Evolutionary conservation across 2,329 filamentous ascomycete species (phyloP), one percentile per base, ranked within the genome.

Genomic region (Aspergillus terreus): DNA sequence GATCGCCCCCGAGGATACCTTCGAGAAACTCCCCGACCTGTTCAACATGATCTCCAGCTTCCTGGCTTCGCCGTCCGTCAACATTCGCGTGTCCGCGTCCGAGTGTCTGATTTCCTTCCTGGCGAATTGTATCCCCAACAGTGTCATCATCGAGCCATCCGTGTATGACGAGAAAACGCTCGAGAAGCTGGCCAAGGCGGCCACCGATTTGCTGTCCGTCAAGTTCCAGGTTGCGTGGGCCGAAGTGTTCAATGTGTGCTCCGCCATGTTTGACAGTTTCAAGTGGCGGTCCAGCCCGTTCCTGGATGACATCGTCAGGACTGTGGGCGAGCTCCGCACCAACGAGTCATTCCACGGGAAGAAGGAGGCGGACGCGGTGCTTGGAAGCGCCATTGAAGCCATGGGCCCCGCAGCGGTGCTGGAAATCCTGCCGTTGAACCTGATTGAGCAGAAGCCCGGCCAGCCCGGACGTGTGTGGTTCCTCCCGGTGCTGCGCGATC

Each of bases 211-310:
- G 6, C 78, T 99, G 43, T 92, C 84, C 47, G 85, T 97, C 36
- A 94, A 94, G 65, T 99, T 92, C 66, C 94, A 97, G 73, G 84
- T 87, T 23, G 94, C 94, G 3, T 96, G 92, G 90, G 85, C 88
- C 73, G 92, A 99, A 68, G 91, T 95, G 1, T 97, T 97, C 75
- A 90, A 85, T 60, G 88, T 96, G 6, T 79, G 96, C 33, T 85
- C 85, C 6, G 88, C 90, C 49, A 88, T 96, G 76, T 96, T 96
- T 59, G 90, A 95, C 62, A 82, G 86, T 2, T 76, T 96, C 53
- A 84, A 87, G 61, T 97, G 92, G 92, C 85, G 85, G 53, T 85
- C 92, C 2, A 82, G 87, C 61, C 90, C 92, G 5, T 85, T 91
- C 54, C 78, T 97, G 56, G 78, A 84, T 44, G 85, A 85, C 49